Base-by-base conservation (phyloP, 2,329 filamentous ascomycete genomes). In the Cytospora chrysosperma region DNA sequence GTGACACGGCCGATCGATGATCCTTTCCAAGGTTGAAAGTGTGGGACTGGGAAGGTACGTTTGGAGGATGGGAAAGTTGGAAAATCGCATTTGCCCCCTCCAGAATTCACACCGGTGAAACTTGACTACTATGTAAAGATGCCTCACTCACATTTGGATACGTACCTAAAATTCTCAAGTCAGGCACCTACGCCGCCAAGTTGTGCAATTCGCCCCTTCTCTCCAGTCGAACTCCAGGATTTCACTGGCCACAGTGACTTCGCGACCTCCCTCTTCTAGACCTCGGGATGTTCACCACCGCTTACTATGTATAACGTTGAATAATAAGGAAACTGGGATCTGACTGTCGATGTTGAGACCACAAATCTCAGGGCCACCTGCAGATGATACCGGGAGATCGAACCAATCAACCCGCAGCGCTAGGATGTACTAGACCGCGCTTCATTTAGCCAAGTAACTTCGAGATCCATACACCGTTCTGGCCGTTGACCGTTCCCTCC, bases 21-120 rank as follows among this genome's bases (percentile, higher is more conserved):
- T 56, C 60, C 52, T 56, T 57, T 27, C 60, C 4, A 24, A 50
- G 24, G 53, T 28, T n/a, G 32, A 28, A n/a, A 21, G 21, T 47
- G 55, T 40, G 30, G 59, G 50, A 47, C 63, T 53, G 59, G 50
- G 37, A 49, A 61, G 37, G 47, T 43, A 34, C 53, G 32, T 61
- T 59, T 37, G 56, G 32, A 63, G 34, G 24, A 65, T 65, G 64
- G 64, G 56, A 65, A 63, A 56, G 56, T 65, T 49, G 34, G 50
- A 63, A 65, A 57, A 53, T 63, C 50, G 64, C 64, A 65, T 65
- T 24, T 55, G 59, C 47, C 51, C 43, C 51, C n/a, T 28, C 24
- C 56, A 27, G 17, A 17, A 27, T 30, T n/a, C 2, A 13, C 49
- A 52, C 24, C 43, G n/a, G 43, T 10, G 43, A 52, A 52, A 53